Conservation (phyloP, 768 basidiomycete genomes). For the Dacryopinax primogenitus region DNA sequence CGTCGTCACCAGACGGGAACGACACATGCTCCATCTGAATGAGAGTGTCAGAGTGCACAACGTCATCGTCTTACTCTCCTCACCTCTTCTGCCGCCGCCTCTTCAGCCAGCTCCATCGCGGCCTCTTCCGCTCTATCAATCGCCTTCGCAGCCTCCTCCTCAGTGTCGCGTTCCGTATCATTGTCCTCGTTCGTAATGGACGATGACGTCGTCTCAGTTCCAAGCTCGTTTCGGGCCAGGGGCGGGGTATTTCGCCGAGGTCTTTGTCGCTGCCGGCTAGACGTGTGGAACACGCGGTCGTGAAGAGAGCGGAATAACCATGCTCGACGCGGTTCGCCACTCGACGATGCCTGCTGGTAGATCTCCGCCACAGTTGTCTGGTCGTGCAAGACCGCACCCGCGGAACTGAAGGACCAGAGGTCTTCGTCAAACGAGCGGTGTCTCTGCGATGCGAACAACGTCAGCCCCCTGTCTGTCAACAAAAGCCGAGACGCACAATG, state of each 20-base stretch:
- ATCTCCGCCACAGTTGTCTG: neutral
- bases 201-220: neutral
- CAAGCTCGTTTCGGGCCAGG: neutral
- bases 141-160: neutral
- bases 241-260: neutral
- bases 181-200: neutral
- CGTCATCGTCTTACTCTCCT: neutral
- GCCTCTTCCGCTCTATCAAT: neutral
- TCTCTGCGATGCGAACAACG: neutral
- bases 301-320: neutral
- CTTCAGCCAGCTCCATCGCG: neutral
- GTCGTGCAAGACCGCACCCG: neutral
- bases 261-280: neutral
- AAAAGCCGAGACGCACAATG: neutral
- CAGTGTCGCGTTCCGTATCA: neutral
- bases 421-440: neutral
- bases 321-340: neutral
- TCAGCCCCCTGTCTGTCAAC: neutral
- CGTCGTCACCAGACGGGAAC: neutral
- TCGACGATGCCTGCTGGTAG: neutral
- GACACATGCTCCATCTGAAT: neutral
- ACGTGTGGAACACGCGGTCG: neutral
- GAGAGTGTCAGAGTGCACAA: neutral
- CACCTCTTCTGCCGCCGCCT: neutral
- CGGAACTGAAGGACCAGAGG: constrained; percentile 1